Evolutionary conservation across 371 early-diverging fungal genomes (phyloP), one percentile per base, ranked within the genome.

Genomic region (Batrachochytrium dendrobatidis): DNA sequence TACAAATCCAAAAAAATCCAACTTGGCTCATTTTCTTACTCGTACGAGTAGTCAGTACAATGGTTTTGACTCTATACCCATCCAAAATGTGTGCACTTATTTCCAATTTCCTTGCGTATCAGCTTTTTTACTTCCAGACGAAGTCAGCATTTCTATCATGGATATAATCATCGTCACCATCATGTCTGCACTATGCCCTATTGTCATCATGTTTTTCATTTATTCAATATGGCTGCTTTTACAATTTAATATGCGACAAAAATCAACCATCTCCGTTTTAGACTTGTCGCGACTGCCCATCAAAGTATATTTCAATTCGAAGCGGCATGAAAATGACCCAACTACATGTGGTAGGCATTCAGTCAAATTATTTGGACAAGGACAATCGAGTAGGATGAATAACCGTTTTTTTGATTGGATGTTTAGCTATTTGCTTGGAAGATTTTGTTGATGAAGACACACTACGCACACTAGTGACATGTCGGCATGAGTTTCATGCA

Each of bases 391-490:
- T n/a, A n/a, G n/a, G n/a, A n/a, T n/a, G n/a, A n/a, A n/a, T n/a
- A n/a, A n/a, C n/a, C n/a, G n/a, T n/a, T n/a, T n/a, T n/a, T n/a
- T n/a, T n/a, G n/a, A n/a, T n/a, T n/a, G n/a, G n/a, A n/a, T n/a
- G n/a, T n/a, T 15, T n/a, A 39, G 50, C 67, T 7, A 72, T 72
- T 25, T 72, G 72, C 51, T 45, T 72, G 60, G 72, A 69, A 5
- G 67, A 69, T 30, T 72, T 67, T 56, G 31, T 22, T 18, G 60
- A 60, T 35, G 65, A 56, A 15, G 72, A 72, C n/a, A 35, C 49
- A 32, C 29, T 72, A 33, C 59, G 72, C 24, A 45, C 65, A 10
- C 34, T 69, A 43, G 57, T 56, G n/a, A 39, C n/a, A 12, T 72
- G 72, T 62, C 46, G 56, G 33, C 72, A 72, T 53, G 65, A 59